phyloP scores from a whole-genome alignment of 495 filamentous ascomycete species.

The Hypoxylon rickii region DNA sequence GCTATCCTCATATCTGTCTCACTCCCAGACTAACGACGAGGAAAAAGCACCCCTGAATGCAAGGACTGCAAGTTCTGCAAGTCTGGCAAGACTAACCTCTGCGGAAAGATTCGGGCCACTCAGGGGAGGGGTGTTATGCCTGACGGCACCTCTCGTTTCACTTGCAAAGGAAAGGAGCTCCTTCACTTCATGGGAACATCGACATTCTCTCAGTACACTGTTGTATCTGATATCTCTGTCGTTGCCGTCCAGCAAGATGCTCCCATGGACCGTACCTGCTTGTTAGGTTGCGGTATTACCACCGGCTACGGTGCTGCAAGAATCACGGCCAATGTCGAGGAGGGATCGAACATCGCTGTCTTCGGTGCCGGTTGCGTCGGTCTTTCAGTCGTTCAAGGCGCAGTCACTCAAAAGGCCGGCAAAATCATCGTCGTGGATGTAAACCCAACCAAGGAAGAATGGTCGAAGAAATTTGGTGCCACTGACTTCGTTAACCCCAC shows the following conservation, averaged over 20 bases:
- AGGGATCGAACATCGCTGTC: conserved; percentile 87
- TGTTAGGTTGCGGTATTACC: conserved; percentile 97
- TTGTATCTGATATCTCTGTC: conserved; percentile 97
- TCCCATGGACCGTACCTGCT: conserved; percentile 93
- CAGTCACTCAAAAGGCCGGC: conserved; percentile 81
- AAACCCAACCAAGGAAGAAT: conserved; percentile 89
- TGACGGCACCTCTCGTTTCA: conserved; percentile 94
- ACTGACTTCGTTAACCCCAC: conserved; percentile 97
- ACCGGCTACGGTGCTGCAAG: conserved; percentile 96
- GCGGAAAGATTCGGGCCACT: conserved; percentile 97
- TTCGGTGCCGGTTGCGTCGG: conserved; percentile 97
- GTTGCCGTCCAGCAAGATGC: conserved; percentile 89
- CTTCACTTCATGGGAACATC: conserved; percentile 99
- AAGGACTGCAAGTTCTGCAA: conserved; percentile 98
- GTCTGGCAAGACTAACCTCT: conserved; percentile 99
- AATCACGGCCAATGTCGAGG: conserved; percentile 87
- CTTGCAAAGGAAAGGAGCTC: conserved; percentile 87
- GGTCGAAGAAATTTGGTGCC: conserved; percentile 91
- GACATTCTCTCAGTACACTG: conserved; percentile 98
- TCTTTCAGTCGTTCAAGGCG: conserved; percentile 91
- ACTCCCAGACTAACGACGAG: conserved; percentile 9
- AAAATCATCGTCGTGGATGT: conserved; percentile 97
- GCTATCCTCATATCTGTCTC: neutral
- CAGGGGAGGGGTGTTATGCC: conserved; percentile 97
- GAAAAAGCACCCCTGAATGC: conserved; percentile 88